Percentiles rank a stretch among this genome's conserved stretches.
Evolutionary conservation across 768 basidiomycete species (phyloP).

Genomic region (Neoboletus brunneissimus): DNA sequence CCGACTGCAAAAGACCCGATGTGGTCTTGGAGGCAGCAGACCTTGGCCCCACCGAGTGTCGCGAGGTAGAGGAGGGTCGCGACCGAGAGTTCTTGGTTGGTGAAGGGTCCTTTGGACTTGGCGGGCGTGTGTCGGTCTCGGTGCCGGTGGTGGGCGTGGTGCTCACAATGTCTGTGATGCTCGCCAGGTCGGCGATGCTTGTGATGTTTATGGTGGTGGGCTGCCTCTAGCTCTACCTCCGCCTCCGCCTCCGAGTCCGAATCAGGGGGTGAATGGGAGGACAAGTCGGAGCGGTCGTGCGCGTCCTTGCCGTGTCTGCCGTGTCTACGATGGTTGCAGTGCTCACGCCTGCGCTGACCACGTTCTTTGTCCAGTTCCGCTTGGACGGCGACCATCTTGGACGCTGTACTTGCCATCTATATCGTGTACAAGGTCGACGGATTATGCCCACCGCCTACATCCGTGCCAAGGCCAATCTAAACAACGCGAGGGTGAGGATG

Average conservation of each 20-base stretch:
- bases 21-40: constrained; percentile 63
- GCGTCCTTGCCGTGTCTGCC: not conserved
- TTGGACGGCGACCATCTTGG: constrained; percentile 67
- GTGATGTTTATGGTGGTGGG: not conserved
- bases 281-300: not conserved
- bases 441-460: constrained; percentile 82
- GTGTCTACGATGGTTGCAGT: not conserved
- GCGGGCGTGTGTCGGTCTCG: not conserved
- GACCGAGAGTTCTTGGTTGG: constrained; percentile 60
- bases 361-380: constrained; percentile 18
- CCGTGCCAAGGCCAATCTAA: constrained; percentile 89
- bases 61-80: constrained; percentile 81
- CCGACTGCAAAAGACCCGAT: constrained; percentile 75
- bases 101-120: constrained; percentile 32
- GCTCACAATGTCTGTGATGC: not conserved
- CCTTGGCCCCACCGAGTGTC: constrained; percentile 82
- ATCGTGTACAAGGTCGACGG: constrained; percentile 75
- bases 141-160: not conserved
- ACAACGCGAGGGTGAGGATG: not conserved
- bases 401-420: constrained; percentile 71
- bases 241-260: not conserved
- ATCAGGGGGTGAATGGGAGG: not conserved
- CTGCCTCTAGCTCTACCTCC: not conserved
- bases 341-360: not conserved
- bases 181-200: not conserved